Percentiles rank a stretch among this genome's conserved stretches.
Conservation (phyloP, 495 filamentous ascomycete species). For the Tuber aestivum region DNA sequence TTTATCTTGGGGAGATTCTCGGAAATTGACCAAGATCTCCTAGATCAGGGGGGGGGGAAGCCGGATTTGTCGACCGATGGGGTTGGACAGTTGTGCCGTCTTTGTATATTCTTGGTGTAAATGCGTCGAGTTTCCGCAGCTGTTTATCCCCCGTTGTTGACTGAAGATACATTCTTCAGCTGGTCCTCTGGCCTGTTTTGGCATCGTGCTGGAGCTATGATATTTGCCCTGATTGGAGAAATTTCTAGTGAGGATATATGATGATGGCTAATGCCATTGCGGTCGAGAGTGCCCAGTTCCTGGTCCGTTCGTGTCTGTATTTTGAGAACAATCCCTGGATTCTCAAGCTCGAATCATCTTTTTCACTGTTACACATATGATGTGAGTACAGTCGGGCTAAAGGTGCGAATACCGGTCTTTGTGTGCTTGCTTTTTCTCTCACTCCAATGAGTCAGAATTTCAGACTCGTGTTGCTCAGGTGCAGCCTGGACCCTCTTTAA, state of each 20-base stretch:
- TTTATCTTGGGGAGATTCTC: too few relatives aligned
- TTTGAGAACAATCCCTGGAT: not conserved
- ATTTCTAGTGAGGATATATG: not conserved
- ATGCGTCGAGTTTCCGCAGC: not conserved
- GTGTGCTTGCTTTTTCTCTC: constrained; percentile 1
- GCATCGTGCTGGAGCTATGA: not conserved
- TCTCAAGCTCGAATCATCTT: not conserved
- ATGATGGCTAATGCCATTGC: not conserved
- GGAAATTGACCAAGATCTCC: too few relatives aligned
- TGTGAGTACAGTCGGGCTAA: not conserved
- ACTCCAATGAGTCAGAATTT: not conserved
- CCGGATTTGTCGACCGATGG: not conserved
- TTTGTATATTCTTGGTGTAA: not conserved
- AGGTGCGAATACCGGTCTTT: not conserved
- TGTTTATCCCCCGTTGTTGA: not conserved
- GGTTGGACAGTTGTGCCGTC: not conserved
- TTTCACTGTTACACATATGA: not conserved
- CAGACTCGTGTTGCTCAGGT: not conserved
- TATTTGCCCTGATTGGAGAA: not conserved
- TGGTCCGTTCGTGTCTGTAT: not conserved
- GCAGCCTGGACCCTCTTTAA: not conserved
- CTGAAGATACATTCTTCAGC: not conserved
- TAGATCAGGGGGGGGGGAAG: too few relatives aligned
- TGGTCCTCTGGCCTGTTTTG: not conserved
- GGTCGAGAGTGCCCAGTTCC: not conserved